A percentile compares a stretch with the other conserved stretches of the same genome.
Conservation (phyloP, 2,329 filamentous ascomycete species). For the Neopestalotiopsis sp. region DNA sequence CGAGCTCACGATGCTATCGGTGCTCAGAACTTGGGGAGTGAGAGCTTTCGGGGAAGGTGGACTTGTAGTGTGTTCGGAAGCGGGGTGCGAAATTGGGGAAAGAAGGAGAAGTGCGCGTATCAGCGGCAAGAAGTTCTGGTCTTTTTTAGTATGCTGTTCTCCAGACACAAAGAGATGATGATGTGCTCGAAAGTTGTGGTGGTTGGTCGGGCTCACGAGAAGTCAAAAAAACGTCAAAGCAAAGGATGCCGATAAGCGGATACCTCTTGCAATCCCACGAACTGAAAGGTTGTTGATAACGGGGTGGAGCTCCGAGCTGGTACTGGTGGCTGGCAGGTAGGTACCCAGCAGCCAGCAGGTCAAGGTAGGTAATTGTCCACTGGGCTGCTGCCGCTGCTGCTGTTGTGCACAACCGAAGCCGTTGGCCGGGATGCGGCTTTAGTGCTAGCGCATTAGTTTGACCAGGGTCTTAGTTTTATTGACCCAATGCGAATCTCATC, state of each 20-base stretch:
- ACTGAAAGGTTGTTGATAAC: constrained; percentile 4
- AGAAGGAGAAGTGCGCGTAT: neutral
- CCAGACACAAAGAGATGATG: neutral
- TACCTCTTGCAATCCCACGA: neutral
- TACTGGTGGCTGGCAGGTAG: neutral
- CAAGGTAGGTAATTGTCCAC: neutral
- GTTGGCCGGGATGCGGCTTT: neutral
- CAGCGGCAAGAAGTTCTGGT: neutral
- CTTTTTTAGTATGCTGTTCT: neutral
- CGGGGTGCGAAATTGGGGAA: constrained; percentile 12
- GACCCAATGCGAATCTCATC: constrained; percentile 7
- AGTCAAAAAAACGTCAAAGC: constrained; percentile 7
- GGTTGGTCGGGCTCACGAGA: neutral
- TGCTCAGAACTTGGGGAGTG: neutral
- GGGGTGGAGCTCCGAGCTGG: constrained; percentile 5
- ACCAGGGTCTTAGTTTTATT: constrained; percentile 1
- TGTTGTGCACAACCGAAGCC: neutral
- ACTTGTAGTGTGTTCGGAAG: neutral
- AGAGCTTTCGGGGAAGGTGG: constrained; percentile 6
- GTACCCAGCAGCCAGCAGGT: neutral
- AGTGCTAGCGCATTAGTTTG: constrained; percentile 4
- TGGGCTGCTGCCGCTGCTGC: neutral
- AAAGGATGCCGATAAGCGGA: constrained; percentile 11
- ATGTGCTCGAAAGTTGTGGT: neutral
- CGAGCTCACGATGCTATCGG: neutral